Conservation (phyloP, 2,329 filamentous ascomycete species). For the Rosellinia necatrix region DNA sequence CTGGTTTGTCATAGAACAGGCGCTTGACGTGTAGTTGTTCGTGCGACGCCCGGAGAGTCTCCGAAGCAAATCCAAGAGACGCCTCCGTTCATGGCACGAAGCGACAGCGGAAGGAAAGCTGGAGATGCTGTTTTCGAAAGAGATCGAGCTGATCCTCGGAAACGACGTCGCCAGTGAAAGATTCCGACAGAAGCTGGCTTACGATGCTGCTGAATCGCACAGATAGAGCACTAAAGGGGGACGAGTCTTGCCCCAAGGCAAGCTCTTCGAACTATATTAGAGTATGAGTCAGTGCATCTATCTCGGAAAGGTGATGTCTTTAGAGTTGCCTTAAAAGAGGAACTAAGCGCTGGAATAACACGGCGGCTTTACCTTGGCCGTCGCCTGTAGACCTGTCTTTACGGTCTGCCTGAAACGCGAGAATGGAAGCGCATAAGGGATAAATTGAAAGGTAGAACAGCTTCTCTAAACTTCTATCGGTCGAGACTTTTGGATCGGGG, state of each 20-base stretch:
- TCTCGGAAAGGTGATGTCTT: neutral
- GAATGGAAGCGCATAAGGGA: neutral
- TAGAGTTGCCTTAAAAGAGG: neutral
- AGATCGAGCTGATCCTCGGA: slow-evolving; percentile 3
- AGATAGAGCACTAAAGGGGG: slow-evolving; percentile 6
- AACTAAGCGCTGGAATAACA: neutral
- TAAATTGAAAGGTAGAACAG: slow-evolving; percentile 5
- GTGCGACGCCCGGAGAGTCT: slow-evolving; percentile 1
- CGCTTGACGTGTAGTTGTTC: slow-evolving; percentile 14
- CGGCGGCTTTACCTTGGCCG: slow-evolving; percentile 2
- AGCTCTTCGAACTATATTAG: slow-evolving; percentile 6
- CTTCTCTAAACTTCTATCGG: neutral
- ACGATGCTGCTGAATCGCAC: neutral
- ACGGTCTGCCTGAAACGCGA: slow-evolving; percentile 2
- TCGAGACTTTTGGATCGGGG: neutral
- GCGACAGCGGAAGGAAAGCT: slow-evolving; percentile 11
- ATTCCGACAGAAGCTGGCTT: neutral
- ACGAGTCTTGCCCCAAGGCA: neutral
- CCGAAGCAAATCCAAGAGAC: slow-evolving; percentile 15
- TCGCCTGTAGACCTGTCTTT: slow-evolving; percentile 3
- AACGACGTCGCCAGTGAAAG: neutral
- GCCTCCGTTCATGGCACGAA: slow-evolving; percentile 11
- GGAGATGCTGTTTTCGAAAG: slow-evolving; percentile 6
- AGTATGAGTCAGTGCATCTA: neutral
- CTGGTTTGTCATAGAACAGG: slow-evolving; percentile 12